phyloP scores from a whole-genome alignment of 2,329 filamentous ascomycete genomes.

The Penicillium sclerotigenum region DNA sequence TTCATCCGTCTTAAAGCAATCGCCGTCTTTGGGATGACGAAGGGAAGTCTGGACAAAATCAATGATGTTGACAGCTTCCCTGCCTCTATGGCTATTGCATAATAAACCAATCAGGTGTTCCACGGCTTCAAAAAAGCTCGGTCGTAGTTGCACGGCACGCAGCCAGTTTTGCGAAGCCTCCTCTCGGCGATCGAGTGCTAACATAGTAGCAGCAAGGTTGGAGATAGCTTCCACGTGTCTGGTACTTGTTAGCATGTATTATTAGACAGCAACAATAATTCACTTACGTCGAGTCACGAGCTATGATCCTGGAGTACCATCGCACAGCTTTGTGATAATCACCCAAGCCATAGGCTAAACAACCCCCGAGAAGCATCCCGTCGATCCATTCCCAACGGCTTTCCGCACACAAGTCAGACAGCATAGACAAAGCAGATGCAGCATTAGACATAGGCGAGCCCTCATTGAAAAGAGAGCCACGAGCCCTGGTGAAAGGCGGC shows the following conservation, averaged over 20 bases:
- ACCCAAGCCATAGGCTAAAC: slow-evolving; percentile 84
- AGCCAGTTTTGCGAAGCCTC: slow-evolving; percentile 87
- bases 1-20: slow-evolving; percentile 51
- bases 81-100: slow-evolving; percentile 74
- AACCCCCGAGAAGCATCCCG: slow-evolving; percentile 86
- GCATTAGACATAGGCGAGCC: slow-evolving; percentile 56
- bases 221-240: slow-evolving; percentile 91
- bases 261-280: slow-evolving; percentile 14
- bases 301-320: slow-evolving; percentile 56
- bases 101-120: slow-evolving; percentile 89
- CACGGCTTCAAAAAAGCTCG: slow-evolving; percentile 88
- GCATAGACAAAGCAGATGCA: slow-evolving; percentile 64
- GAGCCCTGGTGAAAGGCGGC: slow-evolving; percentile 33
- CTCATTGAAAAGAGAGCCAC: slow-evolving; percentile 32
- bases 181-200: slow-evolving; percentile 74
- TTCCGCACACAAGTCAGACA: slow-evolving; percentile 72
- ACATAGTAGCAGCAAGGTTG: slow-evolving; percentile 83
- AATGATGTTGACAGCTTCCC: slow-evolving; percentile 84
- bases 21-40: slow-evolving; percentile 50
- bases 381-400: slow-evolving; percentile 87
- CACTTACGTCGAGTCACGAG: slow-evolving; percentile 55
- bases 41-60: slow-evolving; percentile 76
- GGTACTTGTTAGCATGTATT: slow-evolving; percentile 24
- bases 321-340: slow-evolving; percentile 67
- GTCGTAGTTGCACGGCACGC: slow-evolving; percentile 75